Evolutionary conservation across 192 early-diverging fungal genomes (phyloP), one percentile per base, ranked within the genome.

Genomic region (Entomortierella parvispora): DNA sequence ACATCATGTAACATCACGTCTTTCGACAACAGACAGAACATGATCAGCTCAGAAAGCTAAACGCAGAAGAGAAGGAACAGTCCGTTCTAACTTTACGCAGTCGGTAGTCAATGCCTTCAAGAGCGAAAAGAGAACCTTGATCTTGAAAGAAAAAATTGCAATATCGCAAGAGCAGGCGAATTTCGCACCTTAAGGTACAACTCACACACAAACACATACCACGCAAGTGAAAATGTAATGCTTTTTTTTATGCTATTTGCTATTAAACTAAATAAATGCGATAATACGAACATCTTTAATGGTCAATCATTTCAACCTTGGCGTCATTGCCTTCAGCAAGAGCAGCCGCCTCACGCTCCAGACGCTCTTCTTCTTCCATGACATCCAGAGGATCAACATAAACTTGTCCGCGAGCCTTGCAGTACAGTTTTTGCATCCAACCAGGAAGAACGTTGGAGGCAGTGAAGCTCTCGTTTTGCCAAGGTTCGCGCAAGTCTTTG

Each of bases 1-100:
- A 48, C 64, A 48, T 43, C 33, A 10, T 56, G 64, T 66, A 66
- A 15, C 54, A 65, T 45, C 62, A 62, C 8, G 8, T 64, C 62
- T 54, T 54, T 45, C 52, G 55, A 65, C 40, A 65, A 42, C 42
- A 31, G 26, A 23, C 43, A 55, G 51, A 65, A 65, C 51, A 65
- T 34, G 22, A n/a, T 40, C 57, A 52, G 49, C 34, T 51, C 56
- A 34, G 46, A 68, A 28, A 68, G 56, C 48, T n/a, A 66, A 23
- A 66, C 3, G 5, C 11, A 18, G 32, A 31, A 48, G 54, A 57
- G n/a, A 57, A 66, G 43, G 53, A 49, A 46, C 40, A 42, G 2
- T 29, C 40, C 15, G 51, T 40, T 43, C 20, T 62, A 31, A 32
- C 61, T 62, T 62, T 49, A 51, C 60, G 46, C 43, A 48, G 47